Conservation (phyloP, 805 yeast species). For the Priceomyces castillae region DNA sequence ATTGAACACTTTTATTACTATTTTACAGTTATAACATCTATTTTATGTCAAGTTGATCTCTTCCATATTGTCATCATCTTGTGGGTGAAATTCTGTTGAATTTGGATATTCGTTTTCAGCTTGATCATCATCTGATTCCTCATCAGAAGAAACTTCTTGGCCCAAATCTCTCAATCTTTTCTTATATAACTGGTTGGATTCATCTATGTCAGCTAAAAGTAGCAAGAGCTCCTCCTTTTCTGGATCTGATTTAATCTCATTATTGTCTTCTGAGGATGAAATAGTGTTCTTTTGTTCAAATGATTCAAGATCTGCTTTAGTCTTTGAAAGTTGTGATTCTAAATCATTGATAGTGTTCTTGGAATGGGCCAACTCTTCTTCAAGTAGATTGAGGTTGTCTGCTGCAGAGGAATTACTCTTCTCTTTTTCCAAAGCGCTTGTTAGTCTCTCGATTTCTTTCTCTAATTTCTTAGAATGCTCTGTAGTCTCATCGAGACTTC, state of each 20-base stretch:
- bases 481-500: neutral
- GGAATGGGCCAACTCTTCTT: constrained; percentile 2
- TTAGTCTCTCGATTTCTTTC: constrained; percentile 1
- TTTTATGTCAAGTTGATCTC: constrained; percentile 1
- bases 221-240: constrained; percentile 76
- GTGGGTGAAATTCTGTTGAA: neutral
- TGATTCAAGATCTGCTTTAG: constrained; percentile 3
- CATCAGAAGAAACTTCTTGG: constrained; percentile 66
- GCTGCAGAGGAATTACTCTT: neutral
- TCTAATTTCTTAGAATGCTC: constrained; percentile 1
- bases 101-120: neutral
- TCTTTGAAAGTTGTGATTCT: neutral
- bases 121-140: constrained; percentile 48
- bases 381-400: neutral
- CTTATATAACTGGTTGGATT: constrained; percentile 58
- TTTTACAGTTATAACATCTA: neutral
- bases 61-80: neutral
- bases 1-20: neutral
- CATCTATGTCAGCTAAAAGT: constrained; percentile 74
- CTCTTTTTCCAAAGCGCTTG: neutral
- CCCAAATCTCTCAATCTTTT: constrained; percentile 50
- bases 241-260: constrained; percentile 39
- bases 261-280: neutral
- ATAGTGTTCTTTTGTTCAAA: constrained; percentile 4
- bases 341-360: constrained; percentile 5